Percentiles rank a stretch among this genome's conserved stretches.
Conservation (phyloP, 257 asterid genomes). For the Nicotiana undulata region DNA sequence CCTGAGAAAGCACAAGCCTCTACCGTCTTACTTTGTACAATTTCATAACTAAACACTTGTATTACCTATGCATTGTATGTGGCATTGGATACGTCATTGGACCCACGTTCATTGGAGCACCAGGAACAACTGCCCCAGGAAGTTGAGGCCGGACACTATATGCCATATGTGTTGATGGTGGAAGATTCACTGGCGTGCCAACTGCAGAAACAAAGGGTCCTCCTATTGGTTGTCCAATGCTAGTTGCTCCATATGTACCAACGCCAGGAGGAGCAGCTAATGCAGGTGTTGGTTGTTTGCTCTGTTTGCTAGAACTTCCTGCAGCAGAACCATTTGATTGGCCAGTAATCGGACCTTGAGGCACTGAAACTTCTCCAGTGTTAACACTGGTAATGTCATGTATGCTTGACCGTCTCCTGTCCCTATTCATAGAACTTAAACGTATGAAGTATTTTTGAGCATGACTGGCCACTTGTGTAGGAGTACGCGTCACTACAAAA, state of each 20-base stretch:
- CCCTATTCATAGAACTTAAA: conserved; percentile 84
- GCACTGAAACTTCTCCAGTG: conserved; percentile 49
- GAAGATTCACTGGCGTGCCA: conserved; percentile 69
- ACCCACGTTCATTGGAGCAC: conserved; percentile 30
- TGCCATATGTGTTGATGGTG: conserved; percentile 49
- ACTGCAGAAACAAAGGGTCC: conserved; percentile 66
- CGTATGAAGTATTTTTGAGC: conserved; percentile 92
- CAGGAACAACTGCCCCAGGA: conserved; percentile 46
- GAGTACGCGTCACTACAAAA: conserved; percentile 82
- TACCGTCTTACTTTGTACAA: conserved; percentile 1
- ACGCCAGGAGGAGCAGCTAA: conserved; percentile 34
- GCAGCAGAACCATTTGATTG: conserved; percentile 39
- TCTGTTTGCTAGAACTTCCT: conserved; percentile 36
- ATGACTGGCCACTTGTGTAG: conserved; percentile 96
- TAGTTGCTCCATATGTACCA: conserved; percentile 48
- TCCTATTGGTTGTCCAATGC: conserved; percentile 69
- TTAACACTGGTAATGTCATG: conserved; percentile 83
- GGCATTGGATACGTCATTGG: conserved; percentile 45
- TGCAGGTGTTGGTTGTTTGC: conserved; percentile 31
- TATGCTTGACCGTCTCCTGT: conserved; percentile 79
- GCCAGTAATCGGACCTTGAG: conserved; percentile 77
- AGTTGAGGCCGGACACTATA: conserved; percentile 47
- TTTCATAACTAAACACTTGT: not conserved
- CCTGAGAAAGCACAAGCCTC: not conserved
- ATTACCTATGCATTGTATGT: conserved; percentile 44